Conservation (phyloP, 306 rosid genomes). For the Cicer pinnatifidum region DNA sequence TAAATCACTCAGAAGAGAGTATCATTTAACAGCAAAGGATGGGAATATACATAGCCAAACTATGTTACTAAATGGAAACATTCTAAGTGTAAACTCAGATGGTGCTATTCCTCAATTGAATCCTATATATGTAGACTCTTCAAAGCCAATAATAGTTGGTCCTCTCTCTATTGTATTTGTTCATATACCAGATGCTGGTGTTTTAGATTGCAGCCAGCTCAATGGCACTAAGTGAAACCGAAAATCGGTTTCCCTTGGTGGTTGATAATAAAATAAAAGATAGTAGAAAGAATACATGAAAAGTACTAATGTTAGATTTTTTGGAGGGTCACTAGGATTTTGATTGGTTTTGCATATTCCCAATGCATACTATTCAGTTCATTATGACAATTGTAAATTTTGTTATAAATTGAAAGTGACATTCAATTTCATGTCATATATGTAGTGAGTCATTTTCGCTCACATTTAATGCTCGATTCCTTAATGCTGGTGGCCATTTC, state of each 20-base stretch:
- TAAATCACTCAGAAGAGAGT: constrained; percentile 65
- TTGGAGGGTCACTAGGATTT: constrained; percentile 5
- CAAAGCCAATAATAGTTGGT: constrained; percentile 64
- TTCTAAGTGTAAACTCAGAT: constrained; percentile 58
- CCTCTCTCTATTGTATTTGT: constrained; percentile 86
- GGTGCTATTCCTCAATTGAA: constrained; percentile 76
- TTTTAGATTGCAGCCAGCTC: constrained; percentile 62
- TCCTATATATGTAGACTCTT: constrained; percentile 63
- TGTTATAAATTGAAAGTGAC: constrained; percentile 34
- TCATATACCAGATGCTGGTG: constrained; percentile 66
- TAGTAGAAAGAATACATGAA: constrained; percentile 40
- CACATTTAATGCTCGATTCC: constrained; percentile 5
- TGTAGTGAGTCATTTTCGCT: constrained; percentile 25
- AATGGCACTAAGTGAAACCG: constrained; percentile 35
- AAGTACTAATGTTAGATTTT: constrained; percentile 17
- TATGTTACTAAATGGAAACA: constrained; percentile 76
- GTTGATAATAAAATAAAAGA: constrained; percentile 41
- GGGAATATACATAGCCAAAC: constrained; percentile 78
- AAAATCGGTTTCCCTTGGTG: constrained; percentile 53
- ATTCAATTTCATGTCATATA: constrained; percentile 12
- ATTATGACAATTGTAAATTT: constrained; percentile 18
- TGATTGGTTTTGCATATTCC: constrained; percentile 24
- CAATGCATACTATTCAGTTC: constrained; percentile 24
- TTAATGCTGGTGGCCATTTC: too few relatives aligned
- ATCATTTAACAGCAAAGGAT: constrained; percentile 71